phyloP scores from a whole-genome alignment of 1,139 yeast species.

The Candida tetrigidarum region DNA sequence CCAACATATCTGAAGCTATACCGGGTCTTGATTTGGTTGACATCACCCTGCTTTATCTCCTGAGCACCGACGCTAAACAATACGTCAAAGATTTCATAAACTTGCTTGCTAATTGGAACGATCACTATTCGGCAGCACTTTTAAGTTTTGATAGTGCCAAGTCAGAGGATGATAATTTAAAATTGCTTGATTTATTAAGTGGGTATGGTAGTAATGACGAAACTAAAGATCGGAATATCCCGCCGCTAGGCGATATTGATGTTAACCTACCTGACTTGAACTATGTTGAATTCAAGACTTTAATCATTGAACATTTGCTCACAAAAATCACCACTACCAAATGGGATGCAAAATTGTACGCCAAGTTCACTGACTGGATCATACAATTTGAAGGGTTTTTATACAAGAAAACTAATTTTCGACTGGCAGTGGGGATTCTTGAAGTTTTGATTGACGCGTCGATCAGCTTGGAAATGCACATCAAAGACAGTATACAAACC shows the following conservation, averaged over 20 bases:
- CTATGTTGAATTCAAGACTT: conserved; percentile 50
- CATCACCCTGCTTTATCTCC: conserved; percentile 26
- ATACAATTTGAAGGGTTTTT: conserved; percentile 33
- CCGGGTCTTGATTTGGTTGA: conserved; percentile 18
- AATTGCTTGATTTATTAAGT: conserved; percentile 42
- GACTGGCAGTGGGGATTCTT: conserved; percentile 36
- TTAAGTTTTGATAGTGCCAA: conserved; percentile 19
- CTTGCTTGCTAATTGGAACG: conserved; percentile 30
- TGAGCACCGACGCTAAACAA: conserved; percentile 14
- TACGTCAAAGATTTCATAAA: conserved; percentile 31
- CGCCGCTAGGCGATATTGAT: conserved; percentile 10
- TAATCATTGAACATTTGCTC: conserved; percentile 46
- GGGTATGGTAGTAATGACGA: conserved; percentile 32
- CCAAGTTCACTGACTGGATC: conserved; percentile 37
- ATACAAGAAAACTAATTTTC: conserved; percentile 2
- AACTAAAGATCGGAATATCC: conserved; percentile 9
- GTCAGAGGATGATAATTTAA: conserved; percentile 36
- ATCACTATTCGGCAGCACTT: conserved; percentile 19
- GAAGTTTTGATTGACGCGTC: conserved; percentile 62
- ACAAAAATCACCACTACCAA: conserved; percentile 23
- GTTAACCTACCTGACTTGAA: conserved; percentile 31
- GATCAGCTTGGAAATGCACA: conserved; percentile 35
- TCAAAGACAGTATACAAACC: conserved; percentile 25
- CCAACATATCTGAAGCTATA: conserved; percentile 13
- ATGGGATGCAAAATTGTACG: conserved; percentile 31